A percentile compares a stretch with the other conserved stretches of the same genome.
Evolutionary conservation across 208 protist genomes (phyloP).

Genomic region (Leishmania martiniquensis): DNA sequence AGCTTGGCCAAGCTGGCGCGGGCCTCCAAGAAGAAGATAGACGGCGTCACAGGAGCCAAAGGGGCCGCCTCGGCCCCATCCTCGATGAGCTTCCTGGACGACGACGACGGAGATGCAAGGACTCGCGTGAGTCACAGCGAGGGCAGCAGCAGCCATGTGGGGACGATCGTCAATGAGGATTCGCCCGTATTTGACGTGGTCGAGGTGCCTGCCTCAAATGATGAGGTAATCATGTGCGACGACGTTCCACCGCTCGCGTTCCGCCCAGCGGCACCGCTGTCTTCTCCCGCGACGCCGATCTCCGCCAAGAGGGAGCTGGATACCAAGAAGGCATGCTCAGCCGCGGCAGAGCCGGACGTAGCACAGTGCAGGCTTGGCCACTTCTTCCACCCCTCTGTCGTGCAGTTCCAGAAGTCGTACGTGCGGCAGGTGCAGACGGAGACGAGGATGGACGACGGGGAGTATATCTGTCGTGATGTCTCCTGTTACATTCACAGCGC

Average conservation of each 20-base stretch:
- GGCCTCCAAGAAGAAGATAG: conserved; percentile 47
- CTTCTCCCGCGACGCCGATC: not conserved
- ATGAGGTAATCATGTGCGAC: conserved; percentile 85
- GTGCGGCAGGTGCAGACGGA: conserved; percentile 61
- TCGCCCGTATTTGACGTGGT: conserved; percentile 44
- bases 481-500: conserved; percentile 44
- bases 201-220: conserved; percentile 47
- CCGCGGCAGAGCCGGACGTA: conserved; percentile 1
- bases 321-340: not conserved
- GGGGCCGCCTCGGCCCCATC: not conserved
- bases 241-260: conserved; percentile 76
- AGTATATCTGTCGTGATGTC: conserved; percentile 75
- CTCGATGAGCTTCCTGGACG: conserved; percentile 29
- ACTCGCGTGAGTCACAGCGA: conserved; percentile 16
- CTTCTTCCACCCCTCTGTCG: conserved; percentile 74
- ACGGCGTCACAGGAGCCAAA: not conserved
- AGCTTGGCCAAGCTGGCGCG: conserved; percentile 76
- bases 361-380: conserved; percentile 42
- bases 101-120: conserved; percentile 30
- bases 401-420: conserved; percentile 72
- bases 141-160: conserved; percentile 9
- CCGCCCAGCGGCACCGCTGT: conserved; percentile 21
- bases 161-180: conserved; percentile 8
- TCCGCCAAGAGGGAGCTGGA: conserved; percentile 3
- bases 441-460: conserved; percentile 54